Conservation (phyloP, 148 eudicot species). For the Agrostemma githago region DNA sequence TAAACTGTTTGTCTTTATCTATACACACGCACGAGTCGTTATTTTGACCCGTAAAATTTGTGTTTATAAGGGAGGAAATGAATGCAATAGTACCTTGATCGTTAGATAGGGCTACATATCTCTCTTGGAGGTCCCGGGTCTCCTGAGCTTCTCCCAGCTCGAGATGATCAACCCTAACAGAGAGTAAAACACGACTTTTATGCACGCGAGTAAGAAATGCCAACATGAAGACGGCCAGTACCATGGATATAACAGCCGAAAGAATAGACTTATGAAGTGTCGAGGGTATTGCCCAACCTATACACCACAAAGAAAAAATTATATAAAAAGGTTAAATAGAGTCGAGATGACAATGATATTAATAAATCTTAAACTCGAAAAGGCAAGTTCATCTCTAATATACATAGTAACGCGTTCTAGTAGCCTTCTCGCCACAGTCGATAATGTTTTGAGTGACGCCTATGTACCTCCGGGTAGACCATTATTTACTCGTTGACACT, state of each 20-base stretch:
- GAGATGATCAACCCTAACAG: constrained; percentile 50
- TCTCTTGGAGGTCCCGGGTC: constrained; percentile 30
- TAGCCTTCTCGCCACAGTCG: too few relatives aligned
- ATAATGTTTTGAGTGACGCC: too few relatives aligned
- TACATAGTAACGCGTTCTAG: too few relatives aligned
- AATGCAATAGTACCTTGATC: not conserved
- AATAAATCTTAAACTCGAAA: not conserved
- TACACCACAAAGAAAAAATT: not conserved
- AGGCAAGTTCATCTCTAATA: too few relatives aligned
- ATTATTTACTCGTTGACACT: too few relatives aligned
- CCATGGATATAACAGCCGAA: constrained; percentile 93
- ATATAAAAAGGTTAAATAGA: not conserved
- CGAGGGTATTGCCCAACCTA: constrained; percentile 92
- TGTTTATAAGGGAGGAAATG: not conserved
- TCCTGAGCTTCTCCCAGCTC: constrained; percentile 55
- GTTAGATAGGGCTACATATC: constrained; percentile 13
- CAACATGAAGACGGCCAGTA: constrained; percentile 99
- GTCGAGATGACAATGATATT: not conserved
- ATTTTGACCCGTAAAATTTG: not conserved
- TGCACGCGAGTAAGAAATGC: constrained; percentile 67
- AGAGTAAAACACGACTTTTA: constrained; percentile 57
- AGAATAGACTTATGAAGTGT: constrained; percentile 79
- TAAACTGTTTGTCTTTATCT: too few relatives aligned
- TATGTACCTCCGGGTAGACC: too few relatives aligned
- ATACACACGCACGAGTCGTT: not conserved